phyloP scores from a whole-genome alignment of 1,284 basidiomycete genomes.

The Cryptococcus sp. region DNA sequence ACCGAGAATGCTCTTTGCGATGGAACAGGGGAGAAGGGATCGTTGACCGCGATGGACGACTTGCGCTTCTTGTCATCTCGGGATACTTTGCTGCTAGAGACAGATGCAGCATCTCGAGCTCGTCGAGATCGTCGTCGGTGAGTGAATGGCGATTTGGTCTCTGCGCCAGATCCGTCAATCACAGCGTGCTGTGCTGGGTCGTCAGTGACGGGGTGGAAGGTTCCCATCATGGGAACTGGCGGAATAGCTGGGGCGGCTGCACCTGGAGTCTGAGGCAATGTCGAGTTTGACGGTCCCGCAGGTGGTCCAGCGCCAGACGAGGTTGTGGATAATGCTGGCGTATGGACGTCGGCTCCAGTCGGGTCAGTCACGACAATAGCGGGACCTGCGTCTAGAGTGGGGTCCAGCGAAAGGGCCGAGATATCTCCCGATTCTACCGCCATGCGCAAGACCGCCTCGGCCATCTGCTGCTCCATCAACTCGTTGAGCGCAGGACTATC shows the following conservation, averaged over 20 bases:
- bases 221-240: constrained; percentile 40
- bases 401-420: neutral
- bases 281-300: constrained; percentile 8
- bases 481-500: constrained; percentile 46
- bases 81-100: constrained; percentile 25
- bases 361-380: constrained; percentile 32
- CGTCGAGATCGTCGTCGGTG: constrained; percentile 34
- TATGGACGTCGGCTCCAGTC: constrained; percentile 10
- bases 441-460: constrained; percentile 15
- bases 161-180: constrained; percentile 44
- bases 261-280: constrained; percentile 13
- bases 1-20: neutral
- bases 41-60: constrained; percentile 19
- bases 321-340: constrained; percentile 29
- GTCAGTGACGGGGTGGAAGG: constrained; percentile 38
- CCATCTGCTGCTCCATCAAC: constrained; percentile 38
- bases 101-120: constrained; percentile 24
- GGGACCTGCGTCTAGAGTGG: constrained; percentile 6
- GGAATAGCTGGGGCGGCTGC: constrained; percentile 1
- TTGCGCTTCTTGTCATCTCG: constrained; percentile 29
- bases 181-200: constrained; percentile 47
- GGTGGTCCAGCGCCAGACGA: constrained; percentile 13
- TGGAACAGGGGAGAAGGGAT: constrained; percentile 33
- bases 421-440: constrained; percentile 18
- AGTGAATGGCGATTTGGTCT: constrained; percentile 51